Evolutionary conservation across 495 filamentous ascomycete genomes (phyloP), one percentile per base, ranked within the genome.

Genomic region (Podospora pseudoanserina): DNA sequence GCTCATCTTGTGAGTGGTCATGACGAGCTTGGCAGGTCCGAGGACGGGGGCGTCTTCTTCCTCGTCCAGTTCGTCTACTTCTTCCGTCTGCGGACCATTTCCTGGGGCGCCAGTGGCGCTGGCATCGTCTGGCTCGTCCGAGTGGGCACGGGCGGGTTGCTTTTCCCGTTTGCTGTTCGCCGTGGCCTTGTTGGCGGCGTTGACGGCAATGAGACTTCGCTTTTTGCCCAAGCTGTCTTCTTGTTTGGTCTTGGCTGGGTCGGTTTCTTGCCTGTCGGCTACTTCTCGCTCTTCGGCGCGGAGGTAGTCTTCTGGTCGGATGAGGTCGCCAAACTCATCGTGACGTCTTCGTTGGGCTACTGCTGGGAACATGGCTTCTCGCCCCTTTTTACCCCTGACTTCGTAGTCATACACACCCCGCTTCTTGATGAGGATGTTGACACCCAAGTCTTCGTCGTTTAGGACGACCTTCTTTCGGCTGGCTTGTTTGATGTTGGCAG

Each of bases 241-340:
- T 18, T 76, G 77, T 26, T 70, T 79, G 67, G 74, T 81, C 63
- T 79, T 78, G 72, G 68, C 66, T 71, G 86, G 78, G 49, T 81
- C 80, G 65, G 81, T 71, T 59, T 86, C 83, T 65, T 84, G 85
- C 62, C 80, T 87, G 62, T 94, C 91, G 19, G 88, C 86, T 64
- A 96, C 92, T 68, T 97, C 93, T 27, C 90, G 85, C 78, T 98
- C 95, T 73, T 99, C 95, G 0, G 93, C 94, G 59, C 94, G 85
- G n/a, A 97, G 83, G 74, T 92, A 99, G 54, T 97, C 95, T 66
- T 98, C 95, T 0, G 94, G 92, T 60, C 92, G 85, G 71, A 98
- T 96, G 65, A 94, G 80, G 69, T 98, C 96, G 57, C 95, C 95
- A 74, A 92, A 98, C 67, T 97, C 94, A 77, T 98, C 96, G 13